These are phyloP conservation scores for Solanum hybrid DNA, from an alignment of 305 asterid species.

Conservation along the genomic window DNA sequence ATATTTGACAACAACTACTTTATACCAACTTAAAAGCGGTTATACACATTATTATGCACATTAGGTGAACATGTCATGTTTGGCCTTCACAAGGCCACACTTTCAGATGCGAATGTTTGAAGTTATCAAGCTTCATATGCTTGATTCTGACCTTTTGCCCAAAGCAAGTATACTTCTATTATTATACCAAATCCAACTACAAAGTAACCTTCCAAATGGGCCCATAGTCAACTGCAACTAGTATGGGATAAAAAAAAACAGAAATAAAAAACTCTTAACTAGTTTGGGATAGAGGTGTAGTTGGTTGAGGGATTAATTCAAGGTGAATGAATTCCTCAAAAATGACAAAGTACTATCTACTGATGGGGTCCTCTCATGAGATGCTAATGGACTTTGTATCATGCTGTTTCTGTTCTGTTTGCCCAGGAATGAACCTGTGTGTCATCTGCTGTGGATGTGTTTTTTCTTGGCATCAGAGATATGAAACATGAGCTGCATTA, in stretches of 20 bases:
- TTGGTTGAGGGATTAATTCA: background rate
- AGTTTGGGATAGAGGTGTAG: background rate
- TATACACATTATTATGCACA: background rate
- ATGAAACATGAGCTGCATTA: constrained; percentile 86
- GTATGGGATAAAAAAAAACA: background rate
- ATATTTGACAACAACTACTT: background rate
- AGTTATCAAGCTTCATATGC: background rate
- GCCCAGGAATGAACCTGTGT: constrained; percentile 16
- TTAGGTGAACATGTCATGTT: background rate
- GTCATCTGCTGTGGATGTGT: constrained; percentile 33
- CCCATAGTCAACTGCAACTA: background rate
- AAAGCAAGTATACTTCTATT: background rate
- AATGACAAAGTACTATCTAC: background rate
- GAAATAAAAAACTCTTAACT: background rate
- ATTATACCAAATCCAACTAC: background rate
- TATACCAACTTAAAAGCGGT: background rate
- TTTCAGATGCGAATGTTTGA: background rate
- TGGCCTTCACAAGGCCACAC: background rate
- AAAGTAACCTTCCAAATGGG: background rate
- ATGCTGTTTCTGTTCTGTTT: background rate
- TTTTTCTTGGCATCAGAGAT: constrained; percentile 66
- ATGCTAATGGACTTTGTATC: background rate
- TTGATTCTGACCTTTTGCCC: background rate
- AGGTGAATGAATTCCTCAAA: background rate
- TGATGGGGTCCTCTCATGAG: background rate